Evolutionary conservation across 179 eudicot genomes (phyloP).

Genomic region (Patellifolia procumbens): DNA sequence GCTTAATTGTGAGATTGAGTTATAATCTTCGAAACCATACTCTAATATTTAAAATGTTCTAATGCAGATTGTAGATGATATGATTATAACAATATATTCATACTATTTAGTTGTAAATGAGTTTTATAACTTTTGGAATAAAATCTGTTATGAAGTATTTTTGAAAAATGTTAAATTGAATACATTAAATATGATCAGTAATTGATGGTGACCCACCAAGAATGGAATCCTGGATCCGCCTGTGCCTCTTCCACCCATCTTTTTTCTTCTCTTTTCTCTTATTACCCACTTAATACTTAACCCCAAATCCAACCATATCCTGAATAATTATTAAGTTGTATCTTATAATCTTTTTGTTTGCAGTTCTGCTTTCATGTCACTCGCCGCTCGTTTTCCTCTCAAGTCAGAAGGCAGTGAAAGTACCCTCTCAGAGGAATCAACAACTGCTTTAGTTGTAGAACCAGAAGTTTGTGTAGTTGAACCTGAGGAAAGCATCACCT

Average conservation of each 20-base stretch:
- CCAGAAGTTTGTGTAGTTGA: constrained; percentile 48
- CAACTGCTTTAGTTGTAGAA: constrained; percentile 39
- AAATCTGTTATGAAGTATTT: too few relatives aligned
- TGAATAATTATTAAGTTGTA: constrained; percentile 5
- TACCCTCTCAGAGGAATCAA: constrained; percentile 37
- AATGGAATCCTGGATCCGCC: too few relatives aligned
- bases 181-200: too few relatives aligned
- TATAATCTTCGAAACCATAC: too few relatives aligned
- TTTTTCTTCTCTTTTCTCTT: neutral
- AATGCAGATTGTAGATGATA: too few relatives aligned
- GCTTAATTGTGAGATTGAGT: too few relatives aligned
- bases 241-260: neutral
- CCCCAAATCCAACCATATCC: neutral
- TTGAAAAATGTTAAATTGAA: too few relatives aligned
- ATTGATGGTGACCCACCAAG: too few relatives aligned
- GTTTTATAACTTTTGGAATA: too few relatives aligned
- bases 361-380: constrained; percentile 93
- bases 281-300: neutral
- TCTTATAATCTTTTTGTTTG: constrained; percentile 25
- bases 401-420: constrained; percentile 37
- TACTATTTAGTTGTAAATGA: too few relatives aligned
- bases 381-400: constrained; percentile 76
- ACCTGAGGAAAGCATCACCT: constrained; percentile 46
- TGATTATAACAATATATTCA: too few relatives aligned
- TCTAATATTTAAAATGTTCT: too few relatives aligned